Base-by-base conservation (phyloP, 441 rosid genomes). In the Euphorbia corollata region DNA sequence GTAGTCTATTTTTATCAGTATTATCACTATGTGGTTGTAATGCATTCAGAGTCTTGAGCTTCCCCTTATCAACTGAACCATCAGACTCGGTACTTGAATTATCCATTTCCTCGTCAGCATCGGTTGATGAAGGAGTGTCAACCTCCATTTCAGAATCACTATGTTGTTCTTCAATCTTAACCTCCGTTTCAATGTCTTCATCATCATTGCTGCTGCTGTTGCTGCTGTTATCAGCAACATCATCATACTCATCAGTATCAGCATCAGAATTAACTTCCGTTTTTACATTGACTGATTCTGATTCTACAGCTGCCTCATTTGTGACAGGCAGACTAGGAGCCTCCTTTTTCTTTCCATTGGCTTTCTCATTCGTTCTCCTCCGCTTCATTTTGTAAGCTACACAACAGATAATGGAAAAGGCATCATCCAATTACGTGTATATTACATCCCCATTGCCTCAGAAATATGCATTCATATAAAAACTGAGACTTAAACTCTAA, bases 331-430 rank as follows among this genome's bases (percentile, higher is more conserved):
- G 67, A 62, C 67, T 66, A 20, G 65, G 69, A 24, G 72, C 64
- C 36, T 81, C 67, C 63, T 82, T 89, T 4, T 81, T 68, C 63
- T 82, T 89, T 4, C 87, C 41, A 5, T 36, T 8, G 41, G 36
- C 87, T 75, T 90, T 88, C 86, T 86, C 91, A 68, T 88, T 85
- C 54, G 90, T 94, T 63, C 90, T 75, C 81, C 90, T 94, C 60
- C 99, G 81, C 86, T 94, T 94, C 98, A 91, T 94, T 7, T 41
- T 81, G 70, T 30, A 41, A 63, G 15, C 65, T 68, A 60, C 10
- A 59, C 32, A 59, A 22, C 56, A 43, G 4, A 63, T 24, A 13
- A 36, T 36, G 7, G 7, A 24, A 32, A 54, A 55, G 24, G 19
- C 51, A 2, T n/a, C 4, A 55, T 8, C 13, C 43, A 68, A 30